phyloP scores from a whole-genome alignment of 2,329 filamentous ascomycete species.

The Colletotrichum sp. region DNA sequence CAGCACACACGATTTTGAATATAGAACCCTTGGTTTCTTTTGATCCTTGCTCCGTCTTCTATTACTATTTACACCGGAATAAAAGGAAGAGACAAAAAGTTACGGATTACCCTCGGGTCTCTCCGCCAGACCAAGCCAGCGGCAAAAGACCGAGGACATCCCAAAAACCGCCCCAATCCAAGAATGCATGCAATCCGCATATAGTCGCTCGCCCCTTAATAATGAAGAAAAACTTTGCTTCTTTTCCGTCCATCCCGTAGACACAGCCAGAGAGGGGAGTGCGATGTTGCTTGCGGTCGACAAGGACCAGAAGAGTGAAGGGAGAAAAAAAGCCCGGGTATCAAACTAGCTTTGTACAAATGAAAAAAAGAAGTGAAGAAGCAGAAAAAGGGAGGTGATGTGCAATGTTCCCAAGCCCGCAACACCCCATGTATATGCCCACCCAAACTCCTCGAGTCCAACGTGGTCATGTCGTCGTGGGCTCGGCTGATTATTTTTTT shows the following conservation, averaged over 20 bases:
- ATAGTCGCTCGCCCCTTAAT: neutral
- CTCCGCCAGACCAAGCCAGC: neutral
- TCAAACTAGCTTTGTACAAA: constrained; percentile 18
- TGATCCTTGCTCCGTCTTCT: neutral
- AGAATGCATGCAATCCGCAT: neutral
- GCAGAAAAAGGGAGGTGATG: neutral
- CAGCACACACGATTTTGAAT: neutral
- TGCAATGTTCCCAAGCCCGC: neutral
- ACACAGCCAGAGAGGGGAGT: neutral
- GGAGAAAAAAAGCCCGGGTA: constrained; percentile 11
- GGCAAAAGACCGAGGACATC: neutral
- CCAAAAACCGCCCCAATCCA: neutral
- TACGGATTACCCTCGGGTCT: neutral
- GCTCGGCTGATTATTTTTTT: neutral
- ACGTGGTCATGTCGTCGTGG: constrained; percentile 11
- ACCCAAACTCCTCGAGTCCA: constrained; percentile 8
- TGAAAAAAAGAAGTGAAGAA: neutral
- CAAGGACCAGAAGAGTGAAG: neutral
- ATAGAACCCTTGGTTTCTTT: neutral
- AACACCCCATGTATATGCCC: neutral
- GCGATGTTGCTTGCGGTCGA: neutral
- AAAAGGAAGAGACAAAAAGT: neutral
- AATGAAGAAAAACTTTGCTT: neutral
- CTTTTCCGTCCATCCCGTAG: neutral
- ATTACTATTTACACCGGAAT: neutral